Evolutionary conservation across 768 basidiomycete genomes (phyloP), one percentile per base, ranked within the genome.

Genomic region (Lyophyllum atratum): DNA sequence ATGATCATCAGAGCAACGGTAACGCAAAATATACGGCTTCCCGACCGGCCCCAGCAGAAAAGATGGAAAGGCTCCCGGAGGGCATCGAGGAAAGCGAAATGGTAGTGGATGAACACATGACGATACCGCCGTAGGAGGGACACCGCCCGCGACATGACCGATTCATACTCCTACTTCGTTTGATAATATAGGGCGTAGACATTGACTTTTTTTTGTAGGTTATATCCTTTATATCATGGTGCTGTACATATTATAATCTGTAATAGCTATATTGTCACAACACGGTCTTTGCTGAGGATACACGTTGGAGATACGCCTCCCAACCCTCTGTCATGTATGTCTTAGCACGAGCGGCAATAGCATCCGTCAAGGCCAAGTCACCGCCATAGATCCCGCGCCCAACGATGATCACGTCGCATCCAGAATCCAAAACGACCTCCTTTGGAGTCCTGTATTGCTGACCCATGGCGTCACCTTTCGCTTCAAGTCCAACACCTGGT

Each of bases 381-480:
- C 80, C 79, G 19, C 92, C 93, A 70, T 97, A 95, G 37, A 99
- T 88, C 0, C 97, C 97, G 58, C 97, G 79, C 26, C 97, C 97
- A 45, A 99, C 97, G 57, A 99, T 98, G 68, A 98, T 98, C 21
- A 98, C 83, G 74, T 99, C 97, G 70, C 92, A 92, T 26, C 94
- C 95, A 44, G 82, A 83, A 44, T 89, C 85, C 17, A 83, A 68
- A 26, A 99, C 76, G 24, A 95, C 95, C 69, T 95, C 81, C 29
- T 81, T 74, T 1, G 97, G 97, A 3, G 95, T 94, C 54, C 93
- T 80, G 71, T 98, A 98, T 70, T 97, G 94, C 72, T 98, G 96
- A 17, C 95, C 97, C 87, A 95, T 89, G 10, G 76, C 74, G 70
- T 98, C 97, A 8, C 90, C 91, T 53, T 82, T 85, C 12, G 70